A percentile compares a stretch with the other conserved stretches of the same genome.
phyloP scores from a whole-genome alignment of 2,329 filamentous ascomycete species.

The Lomentospora prolificans region DNA sequence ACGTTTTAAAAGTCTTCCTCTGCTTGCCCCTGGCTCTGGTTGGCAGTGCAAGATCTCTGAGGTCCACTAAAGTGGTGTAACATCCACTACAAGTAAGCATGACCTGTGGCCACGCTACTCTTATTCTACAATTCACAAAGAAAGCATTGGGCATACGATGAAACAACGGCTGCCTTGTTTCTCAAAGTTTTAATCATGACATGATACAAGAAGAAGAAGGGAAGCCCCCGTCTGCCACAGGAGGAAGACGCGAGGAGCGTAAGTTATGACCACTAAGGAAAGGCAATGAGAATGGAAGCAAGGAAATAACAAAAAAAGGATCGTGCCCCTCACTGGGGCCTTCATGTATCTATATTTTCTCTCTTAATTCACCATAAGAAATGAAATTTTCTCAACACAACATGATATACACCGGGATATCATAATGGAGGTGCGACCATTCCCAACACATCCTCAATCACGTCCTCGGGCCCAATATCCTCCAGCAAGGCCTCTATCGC shows the following conservation, averaged over 20 bases:
- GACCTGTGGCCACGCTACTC: constrained; percentile 4
- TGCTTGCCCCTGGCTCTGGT: constrained; percentile 71
- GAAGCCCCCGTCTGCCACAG: too few species aligned
- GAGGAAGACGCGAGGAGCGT: too few species aligned
- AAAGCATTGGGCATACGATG: not conserved
- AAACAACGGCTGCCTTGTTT: not conserved
- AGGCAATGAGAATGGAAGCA: not conserved
- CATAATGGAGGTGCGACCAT: constrained; percentile 46
- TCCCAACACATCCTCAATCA: constrained; percentile 54
- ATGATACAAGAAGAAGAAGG: not conserved
- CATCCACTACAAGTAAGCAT: constrained; percentile 1
- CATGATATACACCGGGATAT: constrained; percentile 6
- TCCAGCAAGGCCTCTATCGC: constrained; percentile 61
- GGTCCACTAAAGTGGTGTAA: constrained; percentile 41
- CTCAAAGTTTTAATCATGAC: not conserved
- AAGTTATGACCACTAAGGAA: not conserved
- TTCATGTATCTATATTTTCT: not conserved
- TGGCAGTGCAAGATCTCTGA: constrained; percentile 84
- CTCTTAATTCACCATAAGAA: not conserved
- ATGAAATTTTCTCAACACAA: not conserved
- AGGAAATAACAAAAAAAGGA: not conserved
- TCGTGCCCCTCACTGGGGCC: not conserved
- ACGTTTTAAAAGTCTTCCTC: constrained; percentile 54
- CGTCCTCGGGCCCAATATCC: constrained; percentile 48
- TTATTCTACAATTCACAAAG: not conserved